phyloP scores from a whole-genome alignment of 1,139 yeast species.

The Suhomyces panamericanus region DNA sequence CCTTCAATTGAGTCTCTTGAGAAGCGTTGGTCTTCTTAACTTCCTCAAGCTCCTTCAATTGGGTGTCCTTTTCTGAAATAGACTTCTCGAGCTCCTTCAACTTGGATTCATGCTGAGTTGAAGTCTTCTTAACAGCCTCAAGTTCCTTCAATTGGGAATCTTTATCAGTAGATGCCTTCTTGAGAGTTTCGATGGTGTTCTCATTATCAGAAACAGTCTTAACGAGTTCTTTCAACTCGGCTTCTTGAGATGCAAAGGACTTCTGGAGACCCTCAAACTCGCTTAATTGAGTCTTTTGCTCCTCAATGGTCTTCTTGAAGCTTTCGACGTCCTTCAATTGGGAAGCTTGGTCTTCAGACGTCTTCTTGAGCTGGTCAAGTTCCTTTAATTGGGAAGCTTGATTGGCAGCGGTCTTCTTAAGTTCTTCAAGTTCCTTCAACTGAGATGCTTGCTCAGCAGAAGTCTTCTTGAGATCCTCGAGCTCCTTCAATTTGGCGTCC shows the following conservation, averaged over 20 bases:
- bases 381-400: background rate
- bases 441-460: background rate
- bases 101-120: slow-evolving; percentile 3
- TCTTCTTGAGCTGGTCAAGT: background rate
- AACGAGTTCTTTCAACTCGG: background rate
- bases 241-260: background rate
- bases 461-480: slow-evolving; percentile 2
- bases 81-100: background rate
- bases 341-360: background rate
- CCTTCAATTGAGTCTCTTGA: background rate
- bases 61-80: background rate
- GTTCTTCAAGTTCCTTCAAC: slow-evolving; percentile 3
- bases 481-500: background rate
- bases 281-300: background rate
- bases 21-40: background rate
- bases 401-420: background rate
- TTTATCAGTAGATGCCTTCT: background rate
- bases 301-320: background rate
- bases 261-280: background rate
- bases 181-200: background rate
- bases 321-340: slow-evolving; percentile 1
- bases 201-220: background rate
- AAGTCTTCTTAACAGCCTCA: background rate
- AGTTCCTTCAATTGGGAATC: background rate
- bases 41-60: slow-evolving; percentile 3